Evolutionary conservation across 345 rosid species (phyloP).

Genomic region (Dimocarpus longan): DNA sequence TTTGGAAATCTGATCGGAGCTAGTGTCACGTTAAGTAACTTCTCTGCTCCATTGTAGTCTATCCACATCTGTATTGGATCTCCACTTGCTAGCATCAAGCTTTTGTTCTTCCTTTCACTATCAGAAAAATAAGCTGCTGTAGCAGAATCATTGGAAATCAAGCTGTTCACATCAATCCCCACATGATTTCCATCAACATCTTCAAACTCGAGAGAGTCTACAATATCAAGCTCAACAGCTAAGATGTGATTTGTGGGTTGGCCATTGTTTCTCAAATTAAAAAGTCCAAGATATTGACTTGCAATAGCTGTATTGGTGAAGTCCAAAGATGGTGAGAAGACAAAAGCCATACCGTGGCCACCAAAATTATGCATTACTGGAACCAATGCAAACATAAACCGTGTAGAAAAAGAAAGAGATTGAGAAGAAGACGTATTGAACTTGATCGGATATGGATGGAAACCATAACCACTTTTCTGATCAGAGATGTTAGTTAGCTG

Average conservation of each 20-base stretch:
- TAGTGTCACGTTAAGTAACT: slow-evolving; percentile 15
- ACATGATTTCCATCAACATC: slow-evolving; percentile 35
- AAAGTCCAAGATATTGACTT: slow-evolving; percentile 28
- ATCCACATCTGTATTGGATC: slow-evolving; percentile 21
- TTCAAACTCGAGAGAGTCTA: slow-evolving; percentile 3
- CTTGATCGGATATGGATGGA: slow-evolving; percentile 1
- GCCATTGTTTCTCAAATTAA: slow-evolving; percentile 23
- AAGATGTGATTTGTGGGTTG: slow-evolving; percentile 27
- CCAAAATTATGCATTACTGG: slow-evolving; percentile 17
- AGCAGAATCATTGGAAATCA: slow-evolving; percentile 10
- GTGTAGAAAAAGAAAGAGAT: slow-evolving; percentile 39
- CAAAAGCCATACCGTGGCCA: slow-evolving; percentile 50
- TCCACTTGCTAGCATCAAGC: slow-evolving; percentile 3
- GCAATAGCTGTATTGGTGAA: slow-evolving; percentile 16
- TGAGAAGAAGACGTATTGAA: slow-evolving; percentile 15
- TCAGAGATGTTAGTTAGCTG: slow-evolving; percentile 54
- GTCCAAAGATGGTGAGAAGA: slow-evolving; percentile 37
- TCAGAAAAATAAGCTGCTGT: slow-evolving; percentile 20
- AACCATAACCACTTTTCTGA: slow-evolving; percentile 15
- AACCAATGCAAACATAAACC: slow-evolving; percentile 44
- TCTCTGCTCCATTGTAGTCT: slow-evolving; percentile 8
- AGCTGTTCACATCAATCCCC: slow-evolving; percentile 30
- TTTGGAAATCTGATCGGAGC: slow-evolving; percentile 5
- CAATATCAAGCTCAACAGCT: slow-evolving; percentile 36
- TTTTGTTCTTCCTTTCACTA: not conserved